Evolutionary conservation across 371 early-diverging fungal genomes (phyloP).

Genomic region (Blastocladiella emersonii): DNA sequence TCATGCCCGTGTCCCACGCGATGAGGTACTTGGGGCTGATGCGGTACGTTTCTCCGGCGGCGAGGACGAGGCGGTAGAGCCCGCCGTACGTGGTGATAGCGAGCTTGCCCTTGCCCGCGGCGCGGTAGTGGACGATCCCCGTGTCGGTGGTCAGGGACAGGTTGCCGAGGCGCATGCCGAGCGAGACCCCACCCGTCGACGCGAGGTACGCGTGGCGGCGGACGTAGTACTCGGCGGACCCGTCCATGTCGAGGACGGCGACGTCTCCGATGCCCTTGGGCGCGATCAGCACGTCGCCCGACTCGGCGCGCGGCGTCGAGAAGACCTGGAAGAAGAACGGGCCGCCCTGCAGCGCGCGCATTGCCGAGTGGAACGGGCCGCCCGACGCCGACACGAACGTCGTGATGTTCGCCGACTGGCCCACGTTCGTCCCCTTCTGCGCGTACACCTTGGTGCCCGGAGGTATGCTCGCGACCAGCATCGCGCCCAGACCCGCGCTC

Average conservation of each 20-base stretch:
- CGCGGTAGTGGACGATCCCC: conserved; percentile 31
- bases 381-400: neutral
- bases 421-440: neutral
- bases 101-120: conserved; percentile 50
- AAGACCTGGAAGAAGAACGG: neutral
- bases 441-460: neutral
- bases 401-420: neutral
- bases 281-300: conserved; percentile 56
- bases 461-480: neutral
- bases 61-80: conserved; percentile 49
- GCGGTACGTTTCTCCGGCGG: conserved; percentile 50
- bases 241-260: conserved; percentile 42
- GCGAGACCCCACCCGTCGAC: conserved; percentile 42
- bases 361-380: neutral
- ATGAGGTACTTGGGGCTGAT: conserved; percentile 20
- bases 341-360: neutral
- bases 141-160: neutral
- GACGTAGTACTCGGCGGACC: conserved; percentile 41
- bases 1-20: conserved; percentile 1
- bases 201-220: conserved; percentile 55
- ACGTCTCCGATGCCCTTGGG: conserved; percentile 50
- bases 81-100: conserved; percentile 59
- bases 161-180: conserved; percentile 6
- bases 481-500: neutral
- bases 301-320: neutral